A percentile compares a stretch with the other conserved stretches of the same genome.
These are phyloP conservation scores for Tolypocladium sp. DNA, from an alignment of 2,329 filamentous ascomycete species.

Conservation along the genomic window DNA sequence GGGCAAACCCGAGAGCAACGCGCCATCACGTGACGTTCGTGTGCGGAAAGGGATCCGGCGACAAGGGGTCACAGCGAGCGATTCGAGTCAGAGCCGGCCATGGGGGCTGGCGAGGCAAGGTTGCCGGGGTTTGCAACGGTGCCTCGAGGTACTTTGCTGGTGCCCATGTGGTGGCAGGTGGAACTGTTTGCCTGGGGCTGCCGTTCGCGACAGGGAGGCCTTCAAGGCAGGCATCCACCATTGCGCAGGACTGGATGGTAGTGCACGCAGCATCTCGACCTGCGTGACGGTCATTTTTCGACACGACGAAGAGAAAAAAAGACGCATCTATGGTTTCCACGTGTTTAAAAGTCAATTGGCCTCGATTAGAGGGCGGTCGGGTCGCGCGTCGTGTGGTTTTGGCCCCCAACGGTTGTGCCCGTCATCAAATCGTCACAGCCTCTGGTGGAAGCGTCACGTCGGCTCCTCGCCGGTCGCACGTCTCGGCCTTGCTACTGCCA, in stretches of 20 bases:
- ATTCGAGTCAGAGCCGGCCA: neutral
- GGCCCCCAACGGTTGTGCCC: neutral
- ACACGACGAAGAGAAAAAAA: neutral
- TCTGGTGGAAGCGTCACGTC: neutral
- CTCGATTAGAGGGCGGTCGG: neutral
- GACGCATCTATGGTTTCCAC: neutral
- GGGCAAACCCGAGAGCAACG: neutral
- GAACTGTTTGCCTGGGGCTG: neutral
- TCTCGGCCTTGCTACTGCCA: slow-evolving; percentile 4
- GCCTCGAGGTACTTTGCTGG: neutral
- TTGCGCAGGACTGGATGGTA: slow-evolving; percentile 8
- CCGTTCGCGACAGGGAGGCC: neutral
- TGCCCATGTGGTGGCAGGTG: neutral
- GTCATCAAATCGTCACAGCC: slow-evolving; percentile 6
- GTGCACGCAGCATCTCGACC: slow-evolving; percentile 4
- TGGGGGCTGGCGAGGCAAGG: neutral
- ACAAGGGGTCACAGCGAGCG: neutral
- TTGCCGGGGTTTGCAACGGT: neutral
- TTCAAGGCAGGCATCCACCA: slow-evolving; percentile 6
- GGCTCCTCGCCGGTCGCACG: slow-evolving; percentile 2
- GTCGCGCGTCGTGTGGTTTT: neutral
- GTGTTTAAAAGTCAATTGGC: neutral
- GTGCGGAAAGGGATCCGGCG: fast-evolving
- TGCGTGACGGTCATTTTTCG: neutral
- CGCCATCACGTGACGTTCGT: slow-evolving; percentile 4